phyloP scores from a whole-genome alignment of 2,329 filamentous ascomycete species.

The Esteya vermicola region DNA sequence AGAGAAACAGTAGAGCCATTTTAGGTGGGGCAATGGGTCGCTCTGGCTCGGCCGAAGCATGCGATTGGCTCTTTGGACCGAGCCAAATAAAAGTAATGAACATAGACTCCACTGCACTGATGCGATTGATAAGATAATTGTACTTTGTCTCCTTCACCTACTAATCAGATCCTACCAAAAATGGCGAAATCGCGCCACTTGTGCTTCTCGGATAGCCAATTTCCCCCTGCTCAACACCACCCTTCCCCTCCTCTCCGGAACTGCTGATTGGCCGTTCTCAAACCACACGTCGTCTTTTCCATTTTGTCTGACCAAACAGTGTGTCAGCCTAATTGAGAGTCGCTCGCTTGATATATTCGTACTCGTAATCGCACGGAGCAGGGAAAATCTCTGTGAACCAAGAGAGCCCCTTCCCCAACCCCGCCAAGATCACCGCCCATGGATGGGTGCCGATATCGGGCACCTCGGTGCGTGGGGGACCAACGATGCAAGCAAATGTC shows the following conservation, averaged over 20 bases:
- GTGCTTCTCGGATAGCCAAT: slow-evolving; percentile 1
- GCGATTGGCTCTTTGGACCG: slow-evolving; percentile 7
- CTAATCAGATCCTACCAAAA: neutral
- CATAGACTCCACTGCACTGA: slow-evolving; percentile 5
- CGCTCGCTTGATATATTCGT: too few relatives aligned
- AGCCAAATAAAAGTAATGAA: slow-evolving; percentile 3
- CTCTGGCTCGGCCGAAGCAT: too few relatives aligned
- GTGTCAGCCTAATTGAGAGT: neutral
- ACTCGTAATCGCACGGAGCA: too few relatives aligned
- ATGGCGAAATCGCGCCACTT: slow-evolving; percentile 8
- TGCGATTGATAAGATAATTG: slow-evolving; percentile 17
- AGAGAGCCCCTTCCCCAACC: too few relatives aligned
- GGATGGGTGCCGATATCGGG: neutral
- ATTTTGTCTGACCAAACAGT: slow-evolving; percentile 8
- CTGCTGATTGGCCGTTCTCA: slow-evolving; percentile 4
- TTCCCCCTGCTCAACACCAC: slow-evolving; percentile 2
- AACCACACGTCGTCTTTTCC: slow-evolving; percentile 1
- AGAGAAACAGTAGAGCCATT: too few relatives aligned
- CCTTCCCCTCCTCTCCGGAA: neutral
- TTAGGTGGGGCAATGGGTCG: neutral
- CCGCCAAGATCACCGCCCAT: too few relatives aligned
- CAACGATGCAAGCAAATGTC: too few relatives aligned
- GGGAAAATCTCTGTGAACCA: too few relatives aligned
- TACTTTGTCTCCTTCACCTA: neutral
- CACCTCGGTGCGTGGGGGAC: neutral